Base-by-base conservation (phyloP, 345 rosid species). In the Lenwebbia sp. region DNA sequence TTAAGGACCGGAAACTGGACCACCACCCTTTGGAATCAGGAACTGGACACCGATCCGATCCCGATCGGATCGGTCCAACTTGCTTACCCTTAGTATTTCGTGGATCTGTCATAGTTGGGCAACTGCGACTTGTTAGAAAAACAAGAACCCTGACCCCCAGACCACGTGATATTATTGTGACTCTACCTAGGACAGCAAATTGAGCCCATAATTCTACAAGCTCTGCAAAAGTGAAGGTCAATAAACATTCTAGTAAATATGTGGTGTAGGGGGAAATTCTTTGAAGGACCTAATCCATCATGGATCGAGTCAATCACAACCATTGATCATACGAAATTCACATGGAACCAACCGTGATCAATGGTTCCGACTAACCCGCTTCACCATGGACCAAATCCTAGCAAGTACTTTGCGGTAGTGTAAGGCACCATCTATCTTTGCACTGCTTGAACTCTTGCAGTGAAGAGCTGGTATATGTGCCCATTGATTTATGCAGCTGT, bases 401-500 rank as follows among this genome's bases (percentile, higher is more conserved):
- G 26, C 47, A 70, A 70, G 78, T 70, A 37, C 37, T 70, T 70
- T 70, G 47, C 7, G 26, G 15, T 83, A 82, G 86, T 94, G 86
- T 94, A 86, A 44, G 92, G 93, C 91, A 89, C 89, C 83, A 54
- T 87, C 97, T 91, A 95, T 93, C 98, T 92, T 87, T 55, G 78
- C 76, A 90, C 94, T 89, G 93, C 90, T 88, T 70, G 84, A 89
- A 88, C 96, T 93, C 84, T 86, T 25, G 85, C 96, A 93, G 94
- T 53, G 87, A 95, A 89, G 95, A 94, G 94, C 95, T 93, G 98
- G 97, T 92, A 47, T 88, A 85, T 87, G 86, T 83, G 89, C 91
- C 93, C 92, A 86, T 91, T 83, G 57, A 81, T 93, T 58, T 95
- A 86, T 88, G 96, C 98, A 89, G 90, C 98, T 92, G 98, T 92